Base-by-base conservation (phyloP, 208 protist species). In the Balamuthia mandrillaris region DNA sequence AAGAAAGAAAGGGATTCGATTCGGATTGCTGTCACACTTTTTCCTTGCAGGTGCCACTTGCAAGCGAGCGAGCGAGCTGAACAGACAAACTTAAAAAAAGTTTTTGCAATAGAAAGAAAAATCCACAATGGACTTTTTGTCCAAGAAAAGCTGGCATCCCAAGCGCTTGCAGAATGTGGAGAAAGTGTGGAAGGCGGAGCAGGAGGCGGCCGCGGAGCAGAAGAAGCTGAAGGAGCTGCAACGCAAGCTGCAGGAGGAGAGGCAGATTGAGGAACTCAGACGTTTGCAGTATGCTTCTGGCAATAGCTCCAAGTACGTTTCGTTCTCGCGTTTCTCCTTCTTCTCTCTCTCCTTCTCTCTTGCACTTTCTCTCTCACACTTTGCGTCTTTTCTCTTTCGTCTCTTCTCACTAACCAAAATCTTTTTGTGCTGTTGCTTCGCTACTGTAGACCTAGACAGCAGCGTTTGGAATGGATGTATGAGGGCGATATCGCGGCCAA, bases 81-180 rank as follows among this genome's bases (percentile, higher is more conserved):
- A n/a, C n/a, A n/a, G n/a, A n/a, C n/a, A n/a, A n/a, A n/a, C n/a
- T n/a, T n/a, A n/a, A n/a, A n/a, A n/a, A n/a, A n/a, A n/a, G n/a
- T n/a, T n/a, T n/a, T n/a, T n/a, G n/a, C n/a, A n/a, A n/a, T n/a
- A n/a, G n/a, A n/a, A n/a, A n/a, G n/a, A n/a, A n/a, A n/a, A n/a
- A n/a, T n/a, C 12, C 35, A 72, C n/a, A 5, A 72, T 72, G 63
- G 63, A 72, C 27, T 72, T 72, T 41, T 16, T 72, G 63, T 49
- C 41, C 66, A 77, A 77, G 42, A 77, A 77, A 47, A 77, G 66
- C 45, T 77, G 66, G 66, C 66, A 77, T 35, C 37, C 66, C 44
- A 41, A 21, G 29, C 49, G 18, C 44, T 35, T 77, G 44, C 18
- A 24, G 24, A 77, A 77, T 33, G 3, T 77, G 37, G 66, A 77